A percentile compares a stretch with the other conserved stretches of the same genome.
Evolutionary conservation across 73 alveolate species (phyloP).

Genomic region (Tetrahymena borealis): DNA sequence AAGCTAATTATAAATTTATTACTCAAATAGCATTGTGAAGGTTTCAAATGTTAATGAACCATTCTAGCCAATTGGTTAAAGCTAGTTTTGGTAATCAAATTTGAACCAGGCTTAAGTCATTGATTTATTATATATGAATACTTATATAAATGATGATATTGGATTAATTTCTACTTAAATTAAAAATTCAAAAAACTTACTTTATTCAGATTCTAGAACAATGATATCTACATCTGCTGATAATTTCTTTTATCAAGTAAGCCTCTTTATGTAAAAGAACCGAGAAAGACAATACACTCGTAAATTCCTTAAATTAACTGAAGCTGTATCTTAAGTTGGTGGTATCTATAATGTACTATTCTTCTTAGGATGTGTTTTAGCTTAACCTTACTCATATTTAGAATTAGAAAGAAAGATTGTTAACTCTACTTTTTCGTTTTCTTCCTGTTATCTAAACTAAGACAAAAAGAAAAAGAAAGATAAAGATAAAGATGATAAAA

Average conservation of each 20-base stretch:
- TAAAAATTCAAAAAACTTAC: not conserved
- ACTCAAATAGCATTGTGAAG: not conserved
- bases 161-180: not conserved
- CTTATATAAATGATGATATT: not conserved
- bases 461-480: not conserved
- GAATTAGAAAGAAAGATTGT: not conserved
- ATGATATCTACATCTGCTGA: not conserved
- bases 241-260: not conserved
- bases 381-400: not conserved
- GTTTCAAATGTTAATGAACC: not conserved
- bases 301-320: not conserved
- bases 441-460: not conserved
- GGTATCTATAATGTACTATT: not conserved
- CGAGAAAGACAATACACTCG: not conserved
- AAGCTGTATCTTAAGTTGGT: not conserved
- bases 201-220: not conserved
- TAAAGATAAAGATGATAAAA: not conserved
- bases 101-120: not conserved
- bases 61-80: not conserved
- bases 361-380: not conserved
- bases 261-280: not conserved
- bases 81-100: not conserved
- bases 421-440: not conserved
- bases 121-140: not conserved
- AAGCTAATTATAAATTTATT: not conserved